These are phyloP conservation scores for Malus hybrid DNA, from an alignment of 331 rosid genomes.

Conservation along the genomic window DNA sequence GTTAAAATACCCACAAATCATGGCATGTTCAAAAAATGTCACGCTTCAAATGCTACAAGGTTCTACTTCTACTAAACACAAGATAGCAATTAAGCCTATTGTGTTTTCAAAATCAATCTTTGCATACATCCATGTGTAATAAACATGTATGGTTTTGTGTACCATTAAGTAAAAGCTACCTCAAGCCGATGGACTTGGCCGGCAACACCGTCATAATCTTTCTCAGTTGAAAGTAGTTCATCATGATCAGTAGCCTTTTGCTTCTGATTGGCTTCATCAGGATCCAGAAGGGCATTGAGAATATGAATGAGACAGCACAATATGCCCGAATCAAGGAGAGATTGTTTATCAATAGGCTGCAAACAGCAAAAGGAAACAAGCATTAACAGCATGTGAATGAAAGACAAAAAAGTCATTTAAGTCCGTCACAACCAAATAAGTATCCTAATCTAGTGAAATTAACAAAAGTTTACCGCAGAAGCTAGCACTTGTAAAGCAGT, in stretches of 20 bases:
- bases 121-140: background rate
- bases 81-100: background rate
- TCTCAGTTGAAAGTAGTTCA: conserved; percentile 31
- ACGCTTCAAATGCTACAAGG: background rate
- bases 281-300: conserved; percentile 80
- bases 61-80: background rate
- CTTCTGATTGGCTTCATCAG: conserved; percentile 48
- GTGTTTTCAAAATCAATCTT: background rate
- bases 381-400: background rate
- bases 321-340: conserved; percentile 98
- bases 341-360: conserved; percentile 97
- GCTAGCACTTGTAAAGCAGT: conserved; percentile 81
- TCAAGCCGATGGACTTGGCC: conserved; percentile 66
- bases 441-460: conserved; percentile 1
- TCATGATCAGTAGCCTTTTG: conserved; percentile 40
- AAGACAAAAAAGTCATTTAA: background rate
- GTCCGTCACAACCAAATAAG: conserved; percentile 3
- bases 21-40: background rate
- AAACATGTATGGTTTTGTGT: background rate
- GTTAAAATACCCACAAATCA: background rate
- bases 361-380: conserved; percentile 12
- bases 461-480: conserved; percentile 68
- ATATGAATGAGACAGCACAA: conserved; percentile 93
- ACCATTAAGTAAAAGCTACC: conserved; percentile 45
- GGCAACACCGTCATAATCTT: conserved; percentile 35